A percentile compares a stretch with the other conserved stretches of the same genome.
These are phyloP conservation scores for Colletotrichum melonis DNA, from an alignment of 2,329 filamentous ascomycete species.

Conservation along the genomic window DNA sequence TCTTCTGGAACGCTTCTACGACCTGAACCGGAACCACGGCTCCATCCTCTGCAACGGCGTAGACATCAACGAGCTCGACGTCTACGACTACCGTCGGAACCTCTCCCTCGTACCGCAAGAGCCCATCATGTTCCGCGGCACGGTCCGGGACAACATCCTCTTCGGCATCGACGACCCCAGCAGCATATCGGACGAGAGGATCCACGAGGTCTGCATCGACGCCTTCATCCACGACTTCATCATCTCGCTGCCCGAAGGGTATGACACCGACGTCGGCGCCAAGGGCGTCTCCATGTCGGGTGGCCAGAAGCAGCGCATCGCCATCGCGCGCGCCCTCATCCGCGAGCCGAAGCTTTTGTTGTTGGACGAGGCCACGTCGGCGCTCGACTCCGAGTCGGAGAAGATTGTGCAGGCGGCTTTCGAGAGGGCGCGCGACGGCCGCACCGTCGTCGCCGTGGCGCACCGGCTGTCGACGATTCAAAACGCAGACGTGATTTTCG, in stretches of 20 bases:
- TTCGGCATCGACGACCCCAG: constrained; percentile 54
- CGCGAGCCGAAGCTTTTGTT: constrained; percentile 62
- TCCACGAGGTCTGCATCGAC: constrained; percentile 44
- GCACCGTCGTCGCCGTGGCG: constrained; percentile 54
- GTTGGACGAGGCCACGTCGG: constrained; percentile 68
- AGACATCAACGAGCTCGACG: constrained; percentile 50
- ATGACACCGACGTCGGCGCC: constrained; percentile 60
- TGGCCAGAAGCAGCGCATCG: constrained; percentile 67
- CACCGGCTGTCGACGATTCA: constrained; percentile 57
- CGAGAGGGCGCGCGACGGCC: constrained; percentile 42
- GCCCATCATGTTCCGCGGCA: constrained; percentile 61
- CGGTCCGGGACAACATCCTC: constrained; percentile 58
- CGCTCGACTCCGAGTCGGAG: constrained; percentile 66
- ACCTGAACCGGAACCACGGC: constrained; percentile 57
- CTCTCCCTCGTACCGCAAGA: constrained; percentile 64
- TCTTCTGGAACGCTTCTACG: constrained; percentile 67
- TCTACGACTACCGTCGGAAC: constrained; percentile 52
- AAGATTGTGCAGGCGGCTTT: constrained; percentile 58
- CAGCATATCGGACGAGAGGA: constrained; percentile 42
- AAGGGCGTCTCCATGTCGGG: constrained; percentile 68
- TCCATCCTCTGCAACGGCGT: constrained; percentile 50
- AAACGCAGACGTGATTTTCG: constrained; percentile 56
- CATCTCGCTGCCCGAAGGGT: constrained; percentile 59
- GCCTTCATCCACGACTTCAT: constrained; percentile 70
- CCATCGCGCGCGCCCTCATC: constrained; percentile 65